Base-by-base conservation (phyloP, 768 basidiomycete genomes). In the Kwoniella sp. region DNA sequence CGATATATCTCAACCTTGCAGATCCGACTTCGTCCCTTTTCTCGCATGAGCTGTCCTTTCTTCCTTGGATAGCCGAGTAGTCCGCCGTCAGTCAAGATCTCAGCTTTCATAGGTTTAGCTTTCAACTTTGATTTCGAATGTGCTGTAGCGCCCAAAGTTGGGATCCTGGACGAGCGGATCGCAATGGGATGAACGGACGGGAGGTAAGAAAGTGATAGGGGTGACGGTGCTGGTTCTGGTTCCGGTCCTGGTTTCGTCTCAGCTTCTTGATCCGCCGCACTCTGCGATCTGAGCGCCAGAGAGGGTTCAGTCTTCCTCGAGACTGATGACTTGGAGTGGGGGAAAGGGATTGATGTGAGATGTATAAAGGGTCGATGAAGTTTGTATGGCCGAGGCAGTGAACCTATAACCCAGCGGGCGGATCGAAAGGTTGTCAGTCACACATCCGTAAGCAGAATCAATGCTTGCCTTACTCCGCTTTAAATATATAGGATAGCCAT, bases 341-440 rank as follows among this genome's bases (percentile, higher is more conserved):
- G 54, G 77, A 93, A 93, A 0, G 83, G 77, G 8, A 84, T 26
- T 8, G 80, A 60, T 0, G 90, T 90, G 73, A 92, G 89, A 29
- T 75, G 65, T 25, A 94, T 80, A 0, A 57, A 33, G 0, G 89
- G 88, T 10, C 65, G 72, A 64, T 84, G 83, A 4, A 87, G 76
- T n/a, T 52, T 56, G 67, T 86, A 91, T 19, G 81, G 82, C 1
- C 60, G 33, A 0, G 85, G 84, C 3, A 88, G 81, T 58, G 10
- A 52, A 24, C n/a, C 70, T 69, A 25, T 21, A 9, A 6, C 12
- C 21, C 40, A 19, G 8, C 10, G 33, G 33, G 33, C 5, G 33
- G 13, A 33, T 33, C 40, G 17, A 44, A 19, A 19, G 40, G 17
- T 33, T n/a, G 51, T 47, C 19, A 47, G 19, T 47, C 19, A 19